Conservation (phyloP, 345 rosid genomes). For the Stellera chamaejasme region DNA sequence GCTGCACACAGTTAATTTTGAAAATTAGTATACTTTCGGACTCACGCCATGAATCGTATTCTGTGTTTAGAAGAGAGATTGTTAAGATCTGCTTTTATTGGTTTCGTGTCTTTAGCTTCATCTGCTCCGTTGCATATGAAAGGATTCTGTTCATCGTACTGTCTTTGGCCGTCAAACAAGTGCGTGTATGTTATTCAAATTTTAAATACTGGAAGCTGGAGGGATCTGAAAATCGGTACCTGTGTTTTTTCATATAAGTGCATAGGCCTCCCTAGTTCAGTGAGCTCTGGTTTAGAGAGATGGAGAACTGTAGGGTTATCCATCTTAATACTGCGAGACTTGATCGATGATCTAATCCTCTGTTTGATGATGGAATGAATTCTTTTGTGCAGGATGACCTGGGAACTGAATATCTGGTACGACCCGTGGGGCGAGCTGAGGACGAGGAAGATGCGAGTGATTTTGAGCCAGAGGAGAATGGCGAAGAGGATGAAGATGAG, state of each 20-base stretch:
- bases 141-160: not conserved
- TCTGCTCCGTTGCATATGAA: not conserved
- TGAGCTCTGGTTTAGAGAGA: no score
- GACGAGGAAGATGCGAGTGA: slow-evolving; percentile 93
- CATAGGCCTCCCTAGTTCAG: no score
- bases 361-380: no score
- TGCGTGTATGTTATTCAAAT: no score
- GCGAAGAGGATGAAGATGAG: slow-evolving; percentile 47
- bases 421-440: slow-evolving; percentile 71
- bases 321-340: no score
- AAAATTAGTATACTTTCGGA: not conserved
- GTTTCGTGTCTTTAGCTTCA: not conserved
- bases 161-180: no score
- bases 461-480: slow-evolving; percentile 77
- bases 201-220: no score
- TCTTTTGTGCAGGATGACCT: slow-evolving; percentile 43
- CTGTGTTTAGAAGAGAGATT: not conserved
- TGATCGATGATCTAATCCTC: no score
- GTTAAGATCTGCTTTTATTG: slow-evolving; percentile 24
- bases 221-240: no score
- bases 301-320: no score
- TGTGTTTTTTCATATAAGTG: no score
- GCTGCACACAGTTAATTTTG: not conserved
- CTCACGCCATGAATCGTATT: not conserved
- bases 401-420: slow-evolving; percentile 78